Percentiles rank a stretch among this genome's conserved stretches.
These are phyloP conservation scores for Odonthalia washingtoniensis DNA, from an alignment of 31 red algal genomes.

Conservation along the genomic window DNA sequence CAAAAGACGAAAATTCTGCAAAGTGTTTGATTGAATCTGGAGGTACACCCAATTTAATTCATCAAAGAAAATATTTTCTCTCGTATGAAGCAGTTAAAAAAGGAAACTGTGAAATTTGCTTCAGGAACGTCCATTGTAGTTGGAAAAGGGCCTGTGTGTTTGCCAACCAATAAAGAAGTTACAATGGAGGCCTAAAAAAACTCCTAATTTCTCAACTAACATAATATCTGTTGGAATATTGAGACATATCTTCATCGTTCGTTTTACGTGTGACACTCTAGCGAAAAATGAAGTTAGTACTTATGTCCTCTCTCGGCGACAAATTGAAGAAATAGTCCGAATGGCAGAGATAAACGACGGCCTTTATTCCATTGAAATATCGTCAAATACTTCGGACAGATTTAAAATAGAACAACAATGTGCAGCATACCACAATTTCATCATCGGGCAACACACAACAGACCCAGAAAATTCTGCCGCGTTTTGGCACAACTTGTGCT, in stretches of 20 bases:
- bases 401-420: too few species aligned
- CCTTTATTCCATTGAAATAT: too few species aligned
- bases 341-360: too few species aligned
- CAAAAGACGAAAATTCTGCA: not conserved
- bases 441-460: too few species aligned
- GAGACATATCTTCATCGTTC: not conserved
- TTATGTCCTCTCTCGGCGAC: not conserved
- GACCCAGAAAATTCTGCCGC: too few species aligned
- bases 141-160: conserved; percentile 33
- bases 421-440: too few species aligned
- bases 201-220: conserved; percentile 31
- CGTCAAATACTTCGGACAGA: too few species aligned
- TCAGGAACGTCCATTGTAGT: conserved; percentile 19
- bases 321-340: too few species aligned
- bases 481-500: too few species aligned
- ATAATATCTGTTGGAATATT: conserved; percentile 40
- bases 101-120: conserved; percentile 7
- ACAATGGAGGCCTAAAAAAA: conserved; percentile 33
- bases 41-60: conserved; percentile 36
- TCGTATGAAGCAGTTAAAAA: not conserved
- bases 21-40: conserved; percentile 25
- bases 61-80: conserved; percentile 16
- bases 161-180: conserved; percentile 2
- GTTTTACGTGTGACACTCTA: not conserved
- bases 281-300: not conserved